Evolutionary conservation across 805 yeast species (phyloP), one percentile per base, ranked within the genome.

Genomic region (Suhomyces vadensis): DNA sequence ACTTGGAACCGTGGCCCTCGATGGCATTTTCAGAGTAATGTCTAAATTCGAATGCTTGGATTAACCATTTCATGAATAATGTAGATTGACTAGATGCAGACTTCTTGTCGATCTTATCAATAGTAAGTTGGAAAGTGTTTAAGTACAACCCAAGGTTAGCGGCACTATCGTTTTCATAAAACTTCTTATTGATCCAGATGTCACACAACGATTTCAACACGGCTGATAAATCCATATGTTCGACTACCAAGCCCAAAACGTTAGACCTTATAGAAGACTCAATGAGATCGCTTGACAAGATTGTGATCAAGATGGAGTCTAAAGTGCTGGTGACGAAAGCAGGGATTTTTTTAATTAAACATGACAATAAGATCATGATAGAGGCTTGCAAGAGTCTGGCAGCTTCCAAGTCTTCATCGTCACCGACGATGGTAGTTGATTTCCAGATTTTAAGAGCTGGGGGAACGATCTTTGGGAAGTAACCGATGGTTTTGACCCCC

Each of bases 401-500:
- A 29, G 50, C 44, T 24, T 61, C 67, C 20, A 29, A 29, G 20
- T 29, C 33, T 7, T 29, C 10, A 11, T 59, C 66, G 8, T 54
- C 60, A 22, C 37, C 45, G 3, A 39, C 41, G 26, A 19, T 19
- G 9, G 37, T 49, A 10, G 75, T 67, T 6, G 62, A 51, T 22
- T 75, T 71, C 67, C 87, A 85, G 29, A 87, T 74, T 21, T 70
- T 67, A 43, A 89, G 72, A 8, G 87, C 71, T 10, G 89, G 87
- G 11, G 90, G 88, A 49, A 94, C 79, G 58, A 91, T 83, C 63
- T 83, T 84, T 24, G 97, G 88, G 73, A 90, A 87, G 57, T 75
- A 79, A 5, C 95, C 91, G 58, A 94, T 84, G 50, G 84, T 75
- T 58, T 89, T 87, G 14, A 95, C 91, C 42, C 99, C 99, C 37